These are phyloP conservation scores for Rhododendron henanense DNA, from an alignment of 148 eudicot species.

Conservation along the genomic window DNA sequence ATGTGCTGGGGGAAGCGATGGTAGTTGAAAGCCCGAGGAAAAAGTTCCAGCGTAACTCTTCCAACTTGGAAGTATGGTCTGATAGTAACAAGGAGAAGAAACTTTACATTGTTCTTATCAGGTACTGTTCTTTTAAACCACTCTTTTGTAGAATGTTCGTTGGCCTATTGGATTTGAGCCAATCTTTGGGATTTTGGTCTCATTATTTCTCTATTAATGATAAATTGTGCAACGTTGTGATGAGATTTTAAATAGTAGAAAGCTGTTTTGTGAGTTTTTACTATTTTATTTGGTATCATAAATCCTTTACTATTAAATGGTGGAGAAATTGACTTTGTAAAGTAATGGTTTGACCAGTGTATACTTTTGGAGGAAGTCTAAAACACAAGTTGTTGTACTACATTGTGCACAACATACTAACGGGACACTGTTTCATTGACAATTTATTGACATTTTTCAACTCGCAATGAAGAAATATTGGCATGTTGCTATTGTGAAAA, in stretches of 20 bases:
- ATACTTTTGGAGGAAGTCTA: background rate
- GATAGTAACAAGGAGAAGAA: constrained; percentile 65
- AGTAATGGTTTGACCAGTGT: background rate
- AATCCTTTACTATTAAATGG: background rate
- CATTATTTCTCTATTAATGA: background rate
- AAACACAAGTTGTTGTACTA: background rate
- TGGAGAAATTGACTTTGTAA: background rate
- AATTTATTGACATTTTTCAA: background rate
- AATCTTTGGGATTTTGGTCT: background rate
- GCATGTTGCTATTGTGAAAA: background rate
- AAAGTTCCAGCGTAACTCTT: constrained; percentile 34
- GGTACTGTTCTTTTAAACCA: constrained; percentile 27
- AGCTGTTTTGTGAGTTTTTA: background rate
- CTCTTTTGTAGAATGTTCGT: background rate
- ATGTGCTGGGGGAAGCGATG: constrained; percentile 32
- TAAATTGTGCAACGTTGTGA: background rate
- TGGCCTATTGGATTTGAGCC: background rate
- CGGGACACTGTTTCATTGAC: background rate
- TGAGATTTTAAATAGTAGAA: background rate
- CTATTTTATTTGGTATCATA: background rate
- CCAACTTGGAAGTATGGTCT: constrained; percentile 54
- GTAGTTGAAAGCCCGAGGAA: constrained; percentile 44
- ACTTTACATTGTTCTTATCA: constrained; percentile 63
- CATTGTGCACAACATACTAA: background rate
- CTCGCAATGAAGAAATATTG: background rate